Base-by-base conservation (phyloP, 768 basidiomycete genomes). In the Hortiboletus flavorubellus region DNA sequence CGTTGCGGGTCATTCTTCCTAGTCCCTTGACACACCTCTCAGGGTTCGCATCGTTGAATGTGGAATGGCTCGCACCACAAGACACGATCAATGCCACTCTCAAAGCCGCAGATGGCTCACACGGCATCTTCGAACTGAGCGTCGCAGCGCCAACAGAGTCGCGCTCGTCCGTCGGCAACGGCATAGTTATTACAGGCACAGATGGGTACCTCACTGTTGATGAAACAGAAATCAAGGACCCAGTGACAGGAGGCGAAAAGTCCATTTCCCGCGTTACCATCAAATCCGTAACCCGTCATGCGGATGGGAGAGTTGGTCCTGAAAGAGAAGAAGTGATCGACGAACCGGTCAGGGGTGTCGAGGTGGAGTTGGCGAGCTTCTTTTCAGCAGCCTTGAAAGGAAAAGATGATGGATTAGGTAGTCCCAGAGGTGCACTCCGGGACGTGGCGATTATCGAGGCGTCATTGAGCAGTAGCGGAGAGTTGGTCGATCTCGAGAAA, bases 371-470 rank as follows among this genome's bases (percentile, higher is more conserved):
- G 54, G 72, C 66, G 52, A 77, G 78, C 66, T 89, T 91, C 74
- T 79, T 86, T 54, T 73, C 73, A 9, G 80, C 75, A n/a, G 68
- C 81, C n/a, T 37, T 64, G 5, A 67, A 66, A 34, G 81, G 82
- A 8, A 75, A 75, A 49, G 75, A 80, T 31, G 81, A 83, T 58
- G 80, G 70, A 8, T 8, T 85, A 18, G 89, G 88, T 14, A 78
- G 81, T 58, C 86, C 88, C 29, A 68, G 76, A 35, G 81, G 74
- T 16, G 83, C 90, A 31, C 69, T 95, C 58, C 73, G 73, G 58
- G 92, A 94, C 66, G 83, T 94, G 30, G 89, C 87, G 29, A 75
- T 92, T 62, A 86, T 95, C 55, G 78, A 95, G 73, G 91, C 87
- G 29, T 82, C 81, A 30, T 72, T 93, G 74, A 85, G 80, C 37